Conservation (phyloP, 305 asterid species). For the Fraxinus paxiana region DNA sequence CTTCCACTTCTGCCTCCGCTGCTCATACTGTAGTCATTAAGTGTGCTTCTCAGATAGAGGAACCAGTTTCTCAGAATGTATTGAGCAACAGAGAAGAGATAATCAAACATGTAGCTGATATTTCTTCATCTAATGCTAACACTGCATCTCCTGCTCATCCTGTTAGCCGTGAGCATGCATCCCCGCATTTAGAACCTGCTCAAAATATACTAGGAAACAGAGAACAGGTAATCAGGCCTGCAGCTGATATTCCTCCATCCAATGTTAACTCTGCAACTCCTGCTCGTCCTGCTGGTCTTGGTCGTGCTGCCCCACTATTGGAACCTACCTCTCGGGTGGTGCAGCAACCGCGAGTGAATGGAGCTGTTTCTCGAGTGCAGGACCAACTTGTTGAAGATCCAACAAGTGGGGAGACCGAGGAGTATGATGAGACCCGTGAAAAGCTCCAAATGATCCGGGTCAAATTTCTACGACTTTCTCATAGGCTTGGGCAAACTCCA, state of each 20-base stretch:
- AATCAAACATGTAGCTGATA: constrained; percentile 34
- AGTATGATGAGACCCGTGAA: constrained; percentile 93
- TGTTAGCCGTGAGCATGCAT: constrained; percentile 32
- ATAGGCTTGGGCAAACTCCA: constrained; percentile 94
- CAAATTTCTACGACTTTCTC: constrained; percentile 88
- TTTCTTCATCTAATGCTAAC: constrained; percentile 38
- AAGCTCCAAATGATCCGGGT: constrained; percentile 98
- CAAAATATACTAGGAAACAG: constrained; percentile 25
- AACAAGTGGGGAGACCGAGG: constrained; percentile 74
- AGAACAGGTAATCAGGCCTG: constrained; percentile 29
- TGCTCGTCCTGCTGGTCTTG: constrained; percentile 86
- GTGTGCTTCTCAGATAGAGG: constrained; percentile 24
- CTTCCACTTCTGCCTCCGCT: constrained; percentile 23
- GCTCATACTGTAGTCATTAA: constrained; percentile 24
- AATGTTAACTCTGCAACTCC: constrained; percentile 31
- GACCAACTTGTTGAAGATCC: constrained; percentile 74
- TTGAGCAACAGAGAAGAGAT: constrained; percentile 26
- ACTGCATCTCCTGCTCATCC: constrained; percentile 30
- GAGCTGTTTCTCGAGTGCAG: constrained; percentile 55
- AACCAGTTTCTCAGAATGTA: constrained; percentile 22
- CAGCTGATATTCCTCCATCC: constrained; percentile 24
- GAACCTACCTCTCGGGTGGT: constrained; percentile 66
- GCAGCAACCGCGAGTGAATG: constrained; percentile 78
- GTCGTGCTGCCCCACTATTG: constrained; percentile 69
- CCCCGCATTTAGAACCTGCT: constrained; percentile 25